Evolutionary conservation across 129 eudicot genomes (phyloP).

Genomic region (Pulicaria dysenterica): DNA sequence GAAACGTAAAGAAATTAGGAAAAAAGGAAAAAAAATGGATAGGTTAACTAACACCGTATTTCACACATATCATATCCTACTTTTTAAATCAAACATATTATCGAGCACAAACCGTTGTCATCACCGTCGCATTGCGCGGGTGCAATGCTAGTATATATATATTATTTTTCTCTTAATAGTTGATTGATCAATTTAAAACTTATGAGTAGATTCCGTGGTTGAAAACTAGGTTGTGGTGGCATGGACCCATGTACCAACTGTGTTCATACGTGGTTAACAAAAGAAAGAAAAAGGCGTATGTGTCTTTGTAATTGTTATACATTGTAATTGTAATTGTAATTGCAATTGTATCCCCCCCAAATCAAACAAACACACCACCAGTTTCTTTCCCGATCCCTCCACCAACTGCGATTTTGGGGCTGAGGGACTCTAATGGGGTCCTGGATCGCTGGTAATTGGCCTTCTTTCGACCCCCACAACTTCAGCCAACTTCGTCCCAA

Average conservation of each 20-base stretch:
- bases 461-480: constrained; percentile 76
- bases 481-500: constrained; percentile 76
- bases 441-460: constrained; percentile 55
- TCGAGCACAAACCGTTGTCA: too few relatives aligned
- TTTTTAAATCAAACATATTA: too few relatives aligned
- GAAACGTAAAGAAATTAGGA: too few relatives aligned
- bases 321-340: too few relatives aligned
- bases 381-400: background rate
- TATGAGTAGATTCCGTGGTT: too few relatives aligned
- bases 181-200: too few relatives aligned
- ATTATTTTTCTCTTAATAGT: too few relatives aligned
- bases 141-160: too few relatives aligned
- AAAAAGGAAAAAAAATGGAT: too few relatives aligned
- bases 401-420: constrained; percentile 26
- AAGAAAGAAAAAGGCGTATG: background rate
- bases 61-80: too few relatives aligned
- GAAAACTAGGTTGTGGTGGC: background rate
- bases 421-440: constrained; percentile 53
- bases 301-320: background rate
- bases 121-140: too few relatives aligned
- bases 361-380: constrained; percentile 6
- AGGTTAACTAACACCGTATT: too few relatives aligned
- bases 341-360: constrained; percentile 13
- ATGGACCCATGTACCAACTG: background rate
- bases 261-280: constrained; percentile 8